A percentile compares a stretch with the other conserved stretches of the same genome.
Conservation (phyloP, 306 rosid species). For the Quercus aquifolioides region DNA sequence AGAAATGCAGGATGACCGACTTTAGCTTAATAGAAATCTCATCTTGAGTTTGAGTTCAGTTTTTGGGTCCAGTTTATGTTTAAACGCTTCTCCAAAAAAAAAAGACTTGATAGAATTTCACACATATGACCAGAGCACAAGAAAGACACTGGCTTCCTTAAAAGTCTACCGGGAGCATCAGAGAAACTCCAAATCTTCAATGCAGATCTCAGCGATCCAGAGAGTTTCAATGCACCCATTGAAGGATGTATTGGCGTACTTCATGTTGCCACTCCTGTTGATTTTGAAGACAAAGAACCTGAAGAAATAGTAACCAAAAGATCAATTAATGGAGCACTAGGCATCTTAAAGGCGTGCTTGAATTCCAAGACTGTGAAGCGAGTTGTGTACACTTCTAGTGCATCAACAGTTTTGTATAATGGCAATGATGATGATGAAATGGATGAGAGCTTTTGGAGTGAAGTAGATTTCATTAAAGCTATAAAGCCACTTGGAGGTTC, state of each 20-base stretch:
- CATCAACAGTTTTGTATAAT: slow-evolving; percentile 20
- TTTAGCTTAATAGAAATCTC: too few relatives aligned
- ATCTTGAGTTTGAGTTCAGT: too few relatives aligned
- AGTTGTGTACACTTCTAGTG: slow-evolving; percentile 59
- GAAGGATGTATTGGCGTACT: slow-evolving; percentile 60
- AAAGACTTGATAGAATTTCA: not conserved
- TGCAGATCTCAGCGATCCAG: slow-evolving; percentile 52
- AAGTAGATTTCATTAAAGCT: slow-evolving; percentile 24
- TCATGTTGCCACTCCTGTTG: slow-evolving; percentile 46
- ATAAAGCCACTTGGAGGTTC: slow-evolving; percentile 14
- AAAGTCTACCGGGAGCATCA: slow-evolving; percentile 46
- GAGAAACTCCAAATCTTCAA: slow-evolving; percentile 39
- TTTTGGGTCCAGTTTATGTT: too few relatives aligned
- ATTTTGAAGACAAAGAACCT: slow-evolving; percentile 26
- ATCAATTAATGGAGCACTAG: slow-evolving; percentile 50
- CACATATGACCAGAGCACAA: slow-evolving; percentile 9
- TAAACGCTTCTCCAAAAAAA: not conserved
- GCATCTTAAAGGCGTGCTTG: slow-evolving; percentile 47
- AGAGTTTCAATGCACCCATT: slow-evolving; percentile 41
- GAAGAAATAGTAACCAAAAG: slow-evolving; percentile 43
- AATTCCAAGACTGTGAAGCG: slow-evolving; percentile 41
- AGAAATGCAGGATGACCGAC: too few relatives aligned
- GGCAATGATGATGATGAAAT: slow-evolving; percentile 5
- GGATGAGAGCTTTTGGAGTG: slow-evolving; percentile 63
- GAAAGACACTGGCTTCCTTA: slow-evolving; percentile 47